These are phyloP conservation scores for Trichoderma orchidacearum DNA, from an alignment of 495 filamentous ascomycete genomes.

Conservation along the genomic window DNA sequence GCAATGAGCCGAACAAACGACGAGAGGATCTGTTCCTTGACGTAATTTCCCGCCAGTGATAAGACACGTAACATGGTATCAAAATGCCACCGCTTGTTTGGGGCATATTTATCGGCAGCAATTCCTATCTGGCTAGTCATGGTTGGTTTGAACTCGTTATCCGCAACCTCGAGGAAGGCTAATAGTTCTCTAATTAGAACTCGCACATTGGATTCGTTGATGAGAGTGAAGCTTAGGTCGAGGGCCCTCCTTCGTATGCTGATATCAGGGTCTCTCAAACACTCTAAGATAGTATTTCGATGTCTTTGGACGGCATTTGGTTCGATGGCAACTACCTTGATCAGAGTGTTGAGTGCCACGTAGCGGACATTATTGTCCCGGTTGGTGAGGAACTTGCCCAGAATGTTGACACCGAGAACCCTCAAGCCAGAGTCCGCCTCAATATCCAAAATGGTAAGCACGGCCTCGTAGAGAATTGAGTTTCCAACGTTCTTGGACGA, in stretches of 20 bases:
- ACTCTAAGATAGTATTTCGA: constrained; percentile 93
- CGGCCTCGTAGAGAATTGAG: constrained; percentile 93
- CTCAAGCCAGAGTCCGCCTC: constrained; percentile 90
- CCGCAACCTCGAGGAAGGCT: constrained; percentile 89
- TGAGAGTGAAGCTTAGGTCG: constrained; percentile 93
- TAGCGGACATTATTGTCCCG: constrained; percentile 99
- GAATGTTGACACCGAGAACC: constrained; percentile 92
- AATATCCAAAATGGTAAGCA: constrained; percentile 94
- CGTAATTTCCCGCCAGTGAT: constrained; percentile 86
- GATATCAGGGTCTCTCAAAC: constrained; percentile 95
- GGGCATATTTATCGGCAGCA: constrained; percentile 88
- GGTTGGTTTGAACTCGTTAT: constrained; percentile 95
- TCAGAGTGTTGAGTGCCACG: constrained; percentile 89
- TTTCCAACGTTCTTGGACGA: constrained; percentile 98
- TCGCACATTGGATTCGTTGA: constrained; percentile 91
- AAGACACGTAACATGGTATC: constrained; percentile 95
- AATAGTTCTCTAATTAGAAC: constrained; percentile 85
- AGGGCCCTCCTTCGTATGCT: constrained; percentile 89
- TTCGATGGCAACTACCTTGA: constrained; percentile 96
- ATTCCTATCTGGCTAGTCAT: constrained; percentile 97
- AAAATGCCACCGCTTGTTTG: constrained; percentile 95
- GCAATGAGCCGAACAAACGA: constrained; percentile 94
- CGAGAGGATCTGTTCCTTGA: constrained; percentile 94
- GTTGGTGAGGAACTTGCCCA: constrained; percentile 94
- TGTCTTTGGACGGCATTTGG: constrained; percentile 96